Evolutionary conservation across 768 basidiomycete genomes (phyloP).

Genomic region (Macrolepiota dolichaula): DNA sequence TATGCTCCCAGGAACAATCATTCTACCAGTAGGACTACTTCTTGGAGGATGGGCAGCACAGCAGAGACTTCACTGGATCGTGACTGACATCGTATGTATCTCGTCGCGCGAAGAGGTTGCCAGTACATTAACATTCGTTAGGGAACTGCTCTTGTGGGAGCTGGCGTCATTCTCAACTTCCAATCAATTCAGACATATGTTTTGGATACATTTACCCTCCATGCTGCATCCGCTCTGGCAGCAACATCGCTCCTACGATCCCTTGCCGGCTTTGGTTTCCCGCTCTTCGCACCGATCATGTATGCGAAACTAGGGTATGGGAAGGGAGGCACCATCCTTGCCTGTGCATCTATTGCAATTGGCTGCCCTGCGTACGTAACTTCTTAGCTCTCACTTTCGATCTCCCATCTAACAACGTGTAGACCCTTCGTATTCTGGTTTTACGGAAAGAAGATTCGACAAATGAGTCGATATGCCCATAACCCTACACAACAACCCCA

Average conservation of each 20-base stretch:
- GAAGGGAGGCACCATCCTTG: constrained; percentile 65
- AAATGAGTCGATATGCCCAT: constrained; percentile 40
- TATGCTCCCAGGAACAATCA: constrained; percentile 54
- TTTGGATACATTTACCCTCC: constrained; percentile 61
- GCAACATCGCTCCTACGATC: constrained; percentile 63
- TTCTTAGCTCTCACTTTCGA: neutral
- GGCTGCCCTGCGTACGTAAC: constrained; percentile 57
- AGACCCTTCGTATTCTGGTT: constrained; percentile 35
- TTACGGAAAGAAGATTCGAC: constrained; percentile 41
- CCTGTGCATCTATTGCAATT: constrained; percentile 50
- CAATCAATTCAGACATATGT: constrained; percentile 66
- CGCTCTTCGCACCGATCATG: constrained; percentile 74
- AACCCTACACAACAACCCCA: constrained; percentile 12
- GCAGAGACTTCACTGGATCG: constrained; percentile 62
- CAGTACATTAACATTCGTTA: constrained; percentile 17
- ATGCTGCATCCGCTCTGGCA: constrained; percentile 70
- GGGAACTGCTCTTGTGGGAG: constrained; percentile 58
- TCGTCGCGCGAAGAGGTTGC: constrained; percentile 4
- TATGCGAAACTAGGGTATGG: constrained; percentile 65
- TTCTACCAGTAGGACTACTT: constrained; percentile 66
- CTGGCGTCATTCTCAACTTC: constrained; percentile 56
- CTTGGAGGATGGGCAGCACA: constrained; percentile 71
- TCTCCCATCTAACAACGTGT: neutral
- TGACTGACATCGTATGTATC: constrained; percentile 47
- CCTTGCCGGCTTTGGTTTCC: constrained; percentile 70